Conservation (phyloP, 768 basidiomycete genomes). For the Suillus brevipes region DNA sequence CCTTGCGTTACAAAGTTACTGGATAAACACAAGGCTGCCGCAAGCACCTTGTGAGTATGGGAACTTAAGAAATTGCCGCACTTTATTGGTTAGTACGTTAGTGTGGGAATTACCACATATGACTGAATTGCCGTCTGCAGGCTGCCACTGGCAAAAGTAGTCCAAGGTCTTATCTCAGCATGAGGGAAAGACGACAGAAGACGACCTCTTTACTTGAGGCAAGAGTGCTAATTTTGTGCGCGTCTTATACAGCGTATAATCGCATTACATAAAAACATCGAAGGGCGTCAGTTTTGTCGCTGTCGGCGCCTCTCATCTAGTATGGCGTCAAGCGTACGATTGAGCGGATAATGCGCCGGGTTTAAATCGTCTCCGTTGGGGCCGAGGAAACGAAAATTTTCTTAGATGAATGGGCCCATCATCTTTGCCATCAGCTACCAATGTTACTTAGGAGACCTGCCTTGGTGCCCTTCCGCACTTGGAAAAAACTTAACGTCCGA, state of each 20-base stretch:
- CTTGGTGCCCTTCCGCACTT: not conserved
- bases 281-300: not conserved
- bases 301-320: not conserved
- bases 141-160: conserved; percentile 1
- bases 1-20: conserved; percentile 5
- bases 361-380: not conserved
- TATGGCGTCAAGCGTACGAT: not conserved
- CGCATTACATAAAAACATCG: not conserved
- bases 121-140: not conserved
- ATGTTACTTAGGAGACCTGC: not conserved
- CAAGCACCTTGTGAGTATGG: not conserved
- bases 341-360: not conserved
- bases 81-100: not conserved
- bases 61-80: not conserved
- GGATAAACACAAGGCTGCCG: conserved; percentile 7
- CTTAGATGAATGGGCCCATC: not conserved
- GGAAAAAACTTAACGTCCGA: not conserved
- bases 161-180: not conserved
- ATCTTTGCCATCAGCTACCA: not conserved
- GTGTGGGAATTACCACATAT: conserved; percentile 1
- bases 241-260: not conserved
- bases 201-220: not conserved
- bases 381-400: not conserved
- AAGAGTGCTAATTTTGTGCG: not conserved
- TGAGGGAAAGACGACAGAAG: not conserved